These are phyloP conservation scores for Schizophyllum amplum DNA, from an alignment of 1,284 basidiomycete genomes.

Conservation along the genomic window DNA sequence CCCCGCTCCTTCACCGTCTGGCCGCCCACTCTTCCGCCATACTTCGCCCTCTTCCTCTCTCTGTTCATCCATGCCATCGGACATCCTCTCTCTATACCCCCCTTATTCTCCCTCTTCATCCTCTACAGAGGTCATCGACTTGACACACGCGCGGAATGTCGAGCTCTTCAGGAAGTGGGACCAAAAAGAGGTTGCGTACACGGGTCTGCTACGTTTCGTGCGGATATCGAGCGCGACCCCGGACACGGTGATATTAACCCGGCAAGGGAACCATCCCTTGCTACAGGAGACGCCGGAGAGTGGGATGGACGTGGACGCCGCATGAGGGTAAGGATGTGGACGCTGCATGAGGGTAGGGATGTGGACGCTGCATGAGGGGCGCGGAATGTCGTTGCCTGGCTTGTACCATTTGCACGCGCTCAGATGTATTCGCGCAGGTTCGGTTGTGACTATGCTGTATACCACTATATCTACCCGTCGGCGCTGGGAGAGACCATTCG, in stretches of 20 bases:
- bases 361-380: too few species aligned
- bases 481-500: too few species aligned
- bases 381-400: too few species aligned
- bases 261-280: slow-evolving; percentile 48
- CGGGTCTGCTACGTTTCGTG: slow-evolving; percentile 70
- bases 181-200: slow-evolving; percentile 63
- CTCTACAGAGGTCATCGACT: slow-evolving; percentile 75
- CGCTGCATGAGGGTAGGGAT: too few species aligned
- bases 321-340: too few species aligned
- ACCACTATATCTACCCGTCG: too few species aligned
- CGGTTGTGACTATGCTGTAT: too few species aligned
- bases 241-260: slow-evolving; percentile 40
- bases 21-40: neutral
- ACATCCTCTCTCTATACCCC: neutral
- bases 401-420: too few species aligned
- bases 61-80: neutral
- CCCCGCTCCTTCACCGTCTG: neutral
- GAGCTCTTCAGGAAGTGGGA: slow-evolving; percentile 74
- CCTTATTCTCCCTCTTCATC: neutral
- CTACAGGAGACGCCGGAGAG: too few species aligned
- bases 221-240: slow-evolving; percentile 57
- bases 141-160: slow-evolving; percentile 69
- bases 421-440: too few species aligned
- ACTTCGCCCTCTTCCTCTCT: slow-evolving; percentile 8
- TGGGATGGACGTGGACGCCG: too few species aligned